Percentiles rank a stretch among this genome's conserved stretches.
Evolutionary conservation across 2,329 filamentous ascomycete genomes (phyloP).

Genomic region (Hypoxylon sp.): DNA sequence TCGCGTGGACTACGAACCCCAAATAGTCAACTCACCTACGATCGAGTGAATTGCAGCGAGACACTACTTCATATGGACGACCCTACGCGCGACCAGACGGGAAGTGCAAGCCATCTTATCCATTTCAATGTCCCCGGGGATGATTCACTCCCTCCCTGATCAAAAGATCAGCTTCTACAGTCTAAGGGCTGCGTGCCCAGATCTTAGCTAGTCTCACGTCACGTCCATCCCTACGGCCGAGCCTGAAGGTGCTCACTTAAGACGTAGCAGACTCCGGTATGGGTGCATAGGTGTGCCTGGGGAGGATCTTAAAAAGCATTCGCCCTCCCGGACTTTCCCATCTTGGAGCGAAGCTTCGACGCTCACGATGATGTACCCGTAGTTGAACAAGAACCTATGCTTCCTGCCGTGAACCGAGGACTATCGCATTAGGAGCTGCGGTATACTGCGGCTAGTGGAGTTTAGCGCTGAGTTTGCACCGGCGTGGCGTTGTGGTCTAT

Average conservation of each 20-base stretch:
- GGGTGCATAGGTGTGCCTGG: not conserved
- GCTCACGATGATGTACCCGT: not conserved
- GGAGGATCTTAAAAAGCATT: not conserved
- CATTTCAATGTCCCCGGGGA: not conserved
- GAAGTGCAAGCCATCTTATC: constrained; percentile 16
- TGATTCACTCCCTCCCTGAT: not conserved
- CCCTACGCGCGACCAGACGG: not conserved
- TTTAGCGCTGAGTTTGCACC: not conserved
- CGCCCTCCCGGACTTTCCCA: constrained; percentile 22
- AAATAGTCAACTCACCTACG: not conserved
- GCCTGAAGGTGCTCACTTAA: not conserved
- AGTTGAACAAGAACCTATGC: not conserved
- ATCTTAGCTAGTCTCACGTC: constrained; percentile 12
- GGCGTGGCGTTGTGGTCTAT: constrained; percentile 5
- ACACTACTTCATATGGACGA: not conserved
- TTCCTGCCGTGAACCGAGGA: constrained; percentile 1
- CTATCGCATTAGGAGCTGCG: not conserved
- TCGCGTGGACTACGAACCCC: not conserved
- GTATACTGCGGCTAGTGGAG: not conserved
- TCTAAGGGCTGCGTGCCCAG: constrained; percentile 3
- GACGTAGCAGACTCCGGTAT: constrained; percentile 10
- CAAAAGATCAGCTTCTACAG: constrained; percentile 4
- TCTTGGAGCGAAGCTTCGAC: constrained; percentile 8
- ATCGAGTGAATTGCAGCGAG: not conserved
- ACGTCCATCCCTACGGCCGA: constrained; percentile 9